Evolutionary conservation across 202 grass and related monocot genomes (phyloP).

Genomic region (Eragrostis tef): DNA sequence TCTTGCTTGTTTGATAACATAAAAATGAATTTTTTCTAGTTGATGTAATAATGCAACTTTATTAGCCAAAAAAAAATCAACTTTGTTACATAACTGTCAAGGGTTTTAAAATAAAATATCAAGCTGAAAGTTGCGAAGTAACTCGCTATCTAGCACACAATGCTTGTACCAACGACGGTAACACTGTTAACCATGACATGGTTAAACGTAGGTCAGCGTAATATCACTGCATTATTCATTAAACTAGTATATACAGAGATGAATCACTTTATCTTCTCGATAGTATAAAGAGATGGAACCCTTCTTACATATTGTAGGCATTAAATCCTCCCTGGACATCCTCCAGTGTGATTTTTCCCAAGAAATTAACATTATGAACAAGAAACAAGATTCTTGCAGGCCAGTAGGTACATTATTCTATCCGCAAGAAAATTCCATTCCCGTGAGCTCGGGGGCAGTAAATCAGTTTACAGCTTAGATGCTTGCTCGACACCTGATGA

Average conservation of each 20-base stretch:
- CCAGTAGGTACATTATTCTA: conserved; percentile 25
- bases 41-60: too few species aligned
- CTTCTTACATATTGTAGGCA: conserved; percentile 33
- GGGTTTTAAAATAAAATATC: too few species aligned
- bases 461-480: conserved; percentile 53
- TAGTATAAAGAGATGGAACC: conserved; percentile 17
- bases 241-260: conserved; percentile 2
- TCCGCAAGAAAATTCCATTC: conserved; percentile 24
- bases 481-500: conserved; percentile 44
- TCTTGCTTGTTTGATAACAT: too few species aligned
- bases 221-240: background rate
- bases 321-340: conserved; percentile 7
- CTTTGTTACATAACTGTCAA: too few species aligned
- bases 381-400: conserved; percentile 14
- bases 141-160: background rate
- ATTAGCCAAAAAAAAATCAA: too few species aligned
- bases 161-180: background rate
- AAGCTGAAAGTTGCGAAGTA: too few species aligned
- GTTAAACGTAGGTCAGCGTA: background rate
- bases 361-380: conserved; percentile 37
- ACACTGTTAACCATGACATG: background rate
- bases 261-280: conserved; percentile 9
- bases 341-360: conserved; percentile 7
- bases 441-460: background rate
- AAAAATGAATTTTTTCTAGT: too few species aligned